Evolutionary conservation across 495 filamentous ascomycete genomes (phyloP), one percentile per base, ranked within the genome.

Genomic region (Wilcoxina mikolae): DNA sequence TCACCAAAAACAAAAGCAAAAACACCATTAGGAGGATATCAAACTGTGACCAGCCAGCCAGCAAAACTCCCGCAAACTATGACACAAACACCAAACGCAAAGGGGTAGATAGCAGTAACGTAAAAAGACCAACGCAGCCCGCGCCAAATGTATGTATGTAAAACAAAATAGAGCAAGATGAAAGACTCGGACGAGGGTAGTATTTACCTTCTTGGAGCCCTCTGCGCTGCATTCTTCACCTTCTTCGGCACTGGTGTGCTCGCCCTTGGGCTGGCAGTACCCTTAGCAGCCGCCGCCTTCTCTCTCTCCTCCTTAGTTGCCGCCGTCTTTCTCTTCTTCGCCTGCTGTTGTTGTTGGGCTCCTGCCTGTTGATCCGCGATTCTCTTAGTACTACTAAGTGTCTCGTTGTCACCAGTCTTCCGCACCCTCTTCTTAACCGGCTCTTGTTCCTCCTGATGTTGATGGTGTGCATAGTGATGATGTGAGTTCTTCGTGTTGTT

Each of bases 331-430:
- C 60, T 49, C 29, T 57, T 63, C 41, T 64, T 64, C 25, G 56
- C 49, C 43, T 54, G 51, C 53, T 64, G 59, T 22, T 59, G 56
- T 26, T 60, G 60, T 22, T 50, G 43, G 4, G 54, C 45, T 7
- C 49, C 61, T 18, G 60, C 56, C 26, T 63, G 60, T 28, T 64
- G 61, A 27, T 64, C 61, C 26, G 60, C 61, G 56, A 64, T 59
- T 11, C 61, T 31, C 35, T 63, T 64, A 15, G 61, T 39, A 39
- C 49, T 52, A 24, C 29, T 41, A 2, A 52, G 49, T 9, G 49
- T 38, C 26, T 52, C 49, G n/a, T 52, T 52, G 24, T 52, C 49
- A 20, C 46, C 46, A 15, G 46, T 49, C 23, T 52, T 52, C 12
- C 49, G 10, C 17, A 23, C 28, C 49, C 25, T 38, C 33, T 52